Evolutionary conservation across 2,329 filamentous ascomycete genomes (phyloP), one percentile per base, ranked within the genome.

Genomic region (Elsinoe fawcettii): DNA sequence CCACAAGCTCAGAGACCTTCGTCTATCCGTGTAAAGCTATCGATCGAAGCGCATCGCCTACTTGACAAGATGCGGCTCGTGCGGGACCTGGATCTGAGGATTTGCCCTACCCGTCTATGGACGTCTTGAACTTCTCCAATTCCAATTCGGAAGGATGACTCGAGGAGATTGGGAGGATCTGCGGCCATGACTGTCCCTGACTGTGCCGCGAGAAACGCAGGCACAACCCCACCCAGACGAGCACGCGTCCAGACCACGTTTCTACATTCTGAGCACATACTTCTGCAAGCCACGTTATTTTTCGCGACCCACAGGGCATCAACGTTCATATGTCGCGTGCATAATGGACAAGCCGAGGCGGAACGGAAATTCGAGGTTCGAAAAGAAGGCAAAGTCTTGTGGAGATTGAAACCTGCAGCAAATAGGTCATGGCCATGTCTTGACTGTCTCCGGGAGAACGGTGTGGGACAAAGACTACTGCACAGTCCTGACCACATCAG

Each of bases 361-460:
- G 18, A 22, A 22, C 49, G 34, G 49, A 53, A 53, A 16, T 6
- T 51, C 46, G 32, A 39, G n/a, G 41, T 20, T 46, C 41, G 41
- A 53, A 39, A 53, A 53, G 16, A 53, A 53, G 49, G 49, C 49
- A 53, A 53, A 30, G 49, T 53, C 30, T 36, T 37, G 49, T 53
- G 49, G 49, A 53, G 49, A 53, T 30, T 39, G 49, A 53, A 37
- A 34, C 25, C 16, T 37, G 32, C 49, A 53, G 49, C 32, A 18
- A 25, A 39, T 16, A 37, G 30, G 49, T 22, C 25, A 46, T 46
- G 25, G 46, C 46, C 46, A 22, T 39, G 30, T 37, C 20, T 25
- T 36, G 34, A 7, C 32, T 23, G 49, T 34, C 49, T 34, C 49
- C 49, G 34, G 34, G 34, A 39, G 49, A 39, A 53, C 49, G 49